Evolutionary conservation across 768 basidiomycete species (phyloP).

Genomic region (Leucogyrophana mollusca): DNA sequence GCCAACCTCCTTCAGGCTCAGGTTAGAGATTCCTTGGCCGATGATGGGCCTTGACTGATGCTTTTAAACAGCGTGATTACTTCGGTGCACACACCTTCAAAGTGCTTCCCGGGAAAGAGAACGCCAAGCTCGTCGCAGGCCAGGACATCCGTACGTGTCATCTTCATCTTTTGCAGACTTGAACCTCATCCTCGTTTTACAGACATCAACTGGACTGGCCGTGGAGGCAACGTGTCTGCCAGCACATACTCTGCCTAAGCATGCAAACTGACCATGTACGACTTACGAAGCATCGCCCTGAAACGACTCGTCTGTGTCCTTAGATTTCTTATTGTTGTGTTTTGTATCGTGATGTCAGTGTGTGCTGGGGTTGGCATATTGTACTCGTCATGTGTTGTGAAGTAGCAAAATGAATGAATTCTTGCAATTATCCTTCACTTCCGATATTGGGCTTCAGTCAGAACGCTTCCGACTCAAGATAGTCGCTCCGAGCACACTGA

Average conservation of each 20-base stretch:
- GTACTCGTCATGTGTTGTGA: constrained; percentile 12
- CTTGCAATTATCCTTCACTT: too few relatives aligned
- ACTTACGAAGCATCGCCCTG: neutral
- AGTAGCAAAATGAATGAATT: constrained; percentile 13
- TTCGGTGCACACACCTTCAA: constrained; percentile 99
- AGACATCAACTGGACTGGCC: constrained; percentile 99
- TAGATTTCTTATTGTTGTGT: constrained; percentile 15
- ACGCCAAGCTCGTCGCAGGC: constrained; percentile 71
- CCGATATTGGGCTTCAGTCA: too few relatives aligned
- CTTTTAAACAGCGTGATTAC: constrained; percentile 79
- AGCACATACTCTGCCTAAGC: constrained; percentile 73
- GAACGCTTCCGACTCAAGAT: too few relatives aligned
- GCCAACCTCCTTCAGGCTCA: constrained; percentile 95
- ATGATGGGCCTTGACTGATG: constrained; percentile 1
- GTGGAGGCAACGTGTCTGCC: constrained; percentile 92
- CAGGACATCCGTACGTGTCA: constrained; percentile 81
- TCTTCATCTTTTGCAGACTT: constrained; percentile 7
- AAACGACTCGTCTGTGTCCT: constrained; percentile 8
- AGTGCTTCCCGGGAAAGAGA: constrained; percentile 90
- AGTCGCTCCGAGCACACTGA: too few relatives aligned
- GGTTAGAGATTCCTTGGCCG: constrained; percentile 35
- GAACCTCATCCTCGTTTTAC: too few relatives aligned
- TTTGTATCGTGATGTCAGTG: constrained; percentile 7
- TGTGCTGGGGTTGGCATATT: constrained; percentile 14
- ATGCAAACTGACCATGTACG: neutral